Evolutionary conservation across 1,139 yeast genomes (phyloP), one percentile per base, ranked within the genome.

Genomic region (Yamadazyma membranifaciens): DNA sequence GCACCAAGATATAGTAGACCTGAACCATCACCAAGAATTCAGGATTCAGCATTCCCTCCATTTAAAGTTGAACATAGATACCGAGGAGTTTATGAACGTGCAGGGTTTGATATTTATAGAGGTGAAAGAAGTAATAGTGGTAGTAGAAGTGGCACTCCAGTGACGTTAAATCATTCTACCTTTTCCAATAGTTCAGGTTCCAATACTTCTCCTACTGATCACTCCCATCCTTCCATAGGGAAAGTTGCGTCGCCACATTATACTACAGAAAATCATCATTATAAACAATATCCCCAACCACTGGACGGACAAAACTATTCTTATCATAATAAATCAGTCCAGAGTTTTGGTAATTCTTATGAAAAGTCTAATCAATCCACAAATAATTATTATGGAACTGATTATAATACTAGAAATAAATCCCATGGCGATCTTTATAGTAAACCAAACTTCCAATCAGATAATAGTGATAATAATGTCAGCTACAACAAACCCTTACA

Each of bases 41-140:
- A 60, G 43, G 70, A 68, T 42, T 63, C 73, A 27, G 73, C 86
- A 1, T 81, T 81, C 49, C 87, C 87, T n/a, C 77, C 81, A 0
- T 62, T 81, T 49, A 78, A 77, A 46, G 67, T 75, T 2, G 75
- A 74, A 35, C 78, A 73, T 39, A 62, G 78, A 31, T 80, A 78
- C 55, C 69, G 68, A 49, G 81, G 84, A 1, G 86, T 80, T 4
- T 74, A 80, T 48, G 86, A 81, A 56, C 60, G 85, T 49, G 86
- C 86, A 0, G 87, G 87, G 0, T 81, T 81, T 49, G 85, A 80
- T 34, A 77, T 78, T 27, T 67, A 67, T 47, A 52, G 11, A 17
- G 11, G 24, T 10, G 33, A 37, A 15, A 26, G 38, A 13, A n/a
- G 10, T 29, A 26, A 24, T 7, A 34, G 24, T 15, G 29, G 36